Base-by-base conservation (phyloP, 164 flowering plant genomes). In the Santalum album region DNA sequence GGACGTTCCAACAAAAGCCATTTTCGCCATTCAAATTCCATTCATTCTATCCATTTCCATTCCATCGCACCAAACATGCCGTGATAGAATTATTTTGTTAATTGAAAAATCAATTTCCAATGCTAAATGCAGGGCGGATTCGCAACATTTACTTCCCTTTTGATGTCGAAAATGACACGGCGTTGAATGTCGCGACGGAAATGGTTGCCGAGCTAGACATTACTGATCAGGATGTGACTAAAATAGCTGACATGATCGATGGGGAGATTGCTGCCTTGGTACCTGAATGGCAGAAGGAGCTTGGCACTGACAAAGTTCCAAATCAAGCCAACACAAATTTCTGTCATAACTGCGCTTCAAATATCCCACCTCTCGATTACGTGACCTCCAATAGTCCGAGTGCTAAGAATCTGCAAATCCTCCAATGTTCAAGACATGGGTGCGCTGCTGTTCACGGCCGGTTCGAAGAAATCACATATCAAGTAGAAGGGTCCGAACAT, bases 61-160 rank as follows among this genome's bases (percentile, higher is more conserved):
- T n/a, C n/a, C n/a, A n/a, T n/a, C n/a, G n/a, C n/a, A n/a, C n/a
- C n/a, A n/a, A n/a, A n/a, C n/a, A n/a, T n/a, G n/a, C n/a, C n/a
- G n/a, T n/a, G n/a, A n/a, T n/a, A n/a, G n/a, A n/a, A n/a, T n/a
- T n/a, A n/a, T n/a, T n/a, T n/a, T n/a, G n/a, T n/a, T n/a, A n/a
- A n/a, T n/a, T n/a, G n/a, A n/a, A n/a, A n/a, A n/a, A n/a, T 25
- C 16, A 51, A 3, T 16, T 17, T 1, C 20, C 32, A 57, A 69
- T 24, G 45, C 57, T 12, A 59, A 1, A 2, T 76, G 65, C 82
- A 92, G 98, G 94, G 3, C 79, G 77, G 2, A 61, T 88, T 14
- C 69, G 95, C 16, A 89, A 89, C 69, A 92, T 92, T 53, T 79
- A 87, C 70, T 92, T 92, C 69, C 88, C 91, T 7, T 92, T 92